Base-by-base conservation (phyloP, 106 monocot species). In the Dactylorhiza incarnata region DNA sequence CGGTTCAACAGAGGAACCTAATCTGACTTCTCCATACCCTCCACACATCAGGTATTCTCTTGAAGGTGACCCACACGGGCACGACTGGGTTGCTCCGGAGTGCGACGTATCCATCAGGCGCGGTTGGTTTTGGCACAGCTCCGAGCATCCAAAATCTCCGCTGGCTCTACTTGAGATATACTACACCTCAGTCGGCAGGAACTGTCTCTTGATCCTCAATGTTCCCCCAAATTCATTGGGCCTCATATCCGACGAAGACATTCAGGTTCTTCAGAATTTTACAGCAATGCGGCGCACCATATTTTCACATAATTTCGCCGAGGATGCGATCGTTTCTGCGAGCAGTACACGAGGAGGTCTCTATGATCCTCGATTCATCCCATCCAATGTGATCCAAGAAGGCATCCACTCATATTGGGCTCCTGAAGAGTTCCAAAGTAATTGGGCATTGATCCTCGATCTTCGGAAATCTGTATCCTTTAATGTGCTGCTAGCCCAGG, bases 61-160 rank as follows among this genome's bases (percentile, higher is more conserved):
- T 24, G n/a, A 66, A 49, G 97, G 97, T 50, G 97, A 97, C 82
- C 94, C 87, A 59, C 10, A 80, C 69, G 97, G 97, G 12, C 78
- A 20, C 74, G 81, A 91, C 22, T 97, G 97, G 97, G 81, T 99
- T 67, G 89, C 97, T 17, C 82, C 91, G 20, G 94, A 99, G 73
- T 99, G 97, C 76, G 97, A 99, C 77, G 89, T 99, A 52, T 99
- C 97, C 63, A 99, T 99, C 68, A 74, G 97, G 48, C 84, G 76
- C 2, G 97, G 97, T 45, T 99, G 97, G 97, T 99, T 99, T 68
- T 99, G 97, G 97, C 97, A 99, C 67, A 79, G 51, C 1, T 78
- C 86, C 19, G 91, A 99, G 75, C 82, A 71, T 37, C 97, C 97
- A 13, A 99, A 99, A 53, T 86, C 86, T 14, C 89, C 91, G 8